Percentiles rank a stretch among this genome's conserved stretches.
phyloP scores from a whole-genome alignment of 768 basidiomycete genomes.

The Lactarius sp. region DNA sequence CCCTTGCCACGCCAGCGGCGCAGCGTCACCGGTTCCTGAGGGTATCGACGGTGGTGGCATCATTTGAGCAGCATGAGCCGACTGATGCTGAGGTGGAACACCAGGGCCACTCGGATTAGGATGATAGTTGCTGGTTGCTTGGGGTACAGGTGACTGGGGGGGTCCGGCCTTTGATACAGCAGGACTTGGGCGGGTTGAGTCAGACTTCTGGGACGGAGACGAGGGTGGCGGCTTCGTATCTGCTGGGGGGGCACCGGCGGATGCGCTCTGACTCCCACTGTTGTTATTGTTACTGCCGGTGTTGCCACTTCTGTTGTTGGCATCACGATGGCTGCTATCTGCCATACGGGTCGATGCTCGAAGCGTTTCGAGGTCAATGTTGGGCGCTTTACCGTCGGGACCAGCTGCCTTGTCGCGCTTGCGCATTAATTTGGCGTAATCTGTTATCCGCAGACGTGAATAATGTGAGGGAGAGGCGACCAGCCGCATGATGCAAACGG shows the following conservation, averaged over 20 bases:
- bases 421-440: slow-evolving; percentile 79
- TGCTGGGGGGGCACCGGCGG: neutral
- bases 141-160: slow-evolving; percentile 19
- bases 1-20: slow-evolving; percentile 7
- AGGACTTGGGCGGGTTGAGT: slow-evolving; percentile 20
- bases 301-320: slow-evolving; percentile 19
- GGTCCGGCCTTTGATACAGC: slow-evolving; percentile 21
- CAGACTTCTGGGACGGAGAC: slow-evolving; percentile 16
- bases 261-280: neutral
- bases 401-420: slow-evolving; percentile 63
- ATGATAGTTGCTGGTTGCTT: slow-evolving; percentile 12
- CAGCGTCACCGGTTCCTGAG: slow-evolving; percentile 11
- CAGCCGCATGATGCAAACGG: slow-evolving; percentile 8
- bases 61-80: slow-evolving; percentile 16
- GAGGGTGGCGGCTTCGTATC: slow-evolving; percentile 16
- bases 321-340: slow-evolving; percentile 19
- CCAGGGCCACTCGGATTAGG: slow-evolving; percentile 17
- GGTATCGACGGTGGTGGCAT: slow-evolving; percentile 20
- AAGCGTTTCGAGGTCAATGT: slow-evolving; percentile 71
- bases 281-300: slow-evolving; percentile 7
- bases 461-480: neutral
- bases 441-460: slow-evolving; percentile 34
- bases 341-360: slow-evolving; percentile 45
- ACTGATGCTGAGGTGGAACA: slow-evolving; percentile 16
- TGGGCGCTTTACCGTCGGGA: slow-evolving; percentile 47